These are phyloP conservation scores for Colletotrichum australisinense DNA, from an alignment of 2,329 filamentous ascomycete species.

Conservation along the genomic window DNA sequence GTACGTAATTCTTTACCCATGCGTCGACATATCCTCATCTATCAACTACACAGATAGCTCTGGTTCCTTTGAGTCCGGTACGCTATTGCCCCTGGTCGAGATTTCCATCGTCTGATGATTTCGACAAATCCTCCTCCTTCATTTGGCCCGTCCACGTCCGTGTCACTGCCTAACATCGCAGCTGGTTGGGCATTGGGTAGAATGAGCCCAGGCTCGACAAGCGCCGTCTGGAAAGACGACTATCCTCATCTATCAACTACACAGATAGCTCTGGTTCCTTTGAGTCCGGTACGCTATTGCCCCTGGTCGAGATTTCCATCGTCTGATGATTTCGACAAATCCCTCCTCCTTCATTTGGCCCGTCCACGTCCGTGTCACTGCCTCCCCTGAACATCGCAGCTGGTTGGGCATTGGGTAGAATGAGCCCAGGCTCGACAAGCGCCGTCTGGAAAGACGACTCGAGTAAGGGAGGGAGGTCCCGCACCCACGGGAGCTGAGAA, in stretches of 20 bases:
- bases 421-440: conserved; percentile 14
- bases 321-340: conserved; percentile 25
- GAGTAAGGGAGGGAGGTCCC: neutral
- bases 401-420: conserved; percentile 18
- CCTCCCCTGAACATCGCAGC: conserved; percentile 26
- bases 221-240: conserved; percentile 17
- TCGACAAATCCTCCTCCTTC: conserved; percentile 19
- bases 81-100: neutral
- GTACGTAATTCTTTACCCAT: conserved; percentile 18
- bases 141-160: conserved; percentile 8
- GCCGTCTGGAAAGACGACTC: conserved; percentile 15
- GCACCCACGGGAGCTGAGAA: neutral
- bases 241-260: conserved; percentile 22
- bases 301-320: conserved; percentile 1
- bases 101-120: conserved; percentile 21
- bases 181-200: conserved; percentile 21
- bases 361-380: conserved; percentile 21
- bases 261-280: neutral
- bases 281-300: neutral
- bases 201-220: conserved; percentile 11
- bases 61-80: neutral
- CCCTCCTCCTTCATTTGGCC: conserved; percentile 10
- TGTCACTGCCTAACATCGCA: conserved; percentile 28
- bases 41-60: neutral
- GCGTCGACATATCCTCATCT: conserved; percentile 20